Evolutionary conservation across 176 grass and related monocot species (phyloP).

Genomic region (Olyra latifolia): DNA sequence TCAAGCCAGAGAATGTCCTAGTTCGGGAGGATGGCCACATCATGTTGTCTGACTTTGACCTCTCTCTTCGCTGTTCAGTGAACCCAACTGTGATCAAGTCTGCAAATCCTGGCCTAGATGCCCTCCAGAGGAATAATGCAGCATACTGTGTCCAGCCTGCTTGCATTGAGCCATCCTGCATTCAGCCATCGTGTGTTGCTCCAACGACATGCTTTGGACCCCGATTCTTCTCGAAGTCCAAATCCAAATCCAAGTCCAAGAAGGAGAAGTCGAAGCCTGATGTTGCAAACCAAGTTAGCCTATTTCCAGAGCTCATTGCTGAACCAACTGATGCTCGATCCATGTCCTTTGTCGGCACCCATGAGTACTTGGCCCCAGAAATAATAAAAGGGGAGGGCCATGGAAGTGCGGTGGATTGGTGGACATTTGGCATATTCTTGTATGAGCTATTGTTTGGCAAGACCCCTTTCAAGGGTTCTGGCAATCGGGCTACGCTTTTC

Average conservation of each 20-base stretch:
- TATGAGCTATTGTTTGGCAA: slow-evolving; percentile 81
- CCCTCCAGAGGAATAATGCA: slow-evolving; percentile 62
- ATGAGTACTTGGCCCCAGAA: slow-evolving; percentile 90
- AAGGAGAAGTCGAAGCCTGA: slow-evolving; percentile 70
- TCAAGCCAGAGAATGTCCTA: slow-evolving; percentile 92
- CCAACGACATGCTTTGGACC: slow-evolving; percentile 86
- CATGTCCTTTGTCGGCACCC: slow-evolving; percentile 97
- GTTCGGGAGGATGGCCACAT: slow-evolving; percentile 91
- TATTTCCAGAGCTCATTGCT: slow-evolving; percentile 79
- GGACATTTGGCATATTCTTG: slow-evolving; percentile 91
- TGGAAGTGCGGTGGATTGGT: slow-evolving; percentile 83
- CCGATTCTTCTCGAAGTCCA: slow-evolving; percentile 68
- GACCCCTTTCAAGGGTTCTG: slow-evolving; percentile 85
- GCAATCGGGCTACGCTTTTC: slow-evolving; percentile 83
- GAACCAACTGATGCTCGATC: slow-evolving; percentile 88
- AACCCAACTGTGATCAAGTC: slow-evolving; percentile 65
- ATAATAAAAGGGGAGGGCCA: slow-evolving; percentile 91
- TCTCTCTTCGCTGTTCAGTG: slow-evolving; percentile 73
- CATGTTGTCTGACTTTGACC: slow-evolving; percentile 89
- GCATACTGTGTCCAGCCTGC: slow-evolving; percentile 84
- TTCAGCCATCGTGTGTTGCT: slow-evolving; percentile 80
- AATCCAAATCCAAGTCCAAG: slow-evolving; percentile 59
- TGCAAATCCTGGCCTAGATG: slow-evolving; percentile 64
- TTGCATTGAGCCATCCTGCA: slow-evolving; percentile 76
- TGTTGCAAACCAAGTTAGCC: slow-evolving; percentile 53